Conservation (phyloP, 176 grass and related monocot genomes). For the Musa troglodytarum region DNA sequence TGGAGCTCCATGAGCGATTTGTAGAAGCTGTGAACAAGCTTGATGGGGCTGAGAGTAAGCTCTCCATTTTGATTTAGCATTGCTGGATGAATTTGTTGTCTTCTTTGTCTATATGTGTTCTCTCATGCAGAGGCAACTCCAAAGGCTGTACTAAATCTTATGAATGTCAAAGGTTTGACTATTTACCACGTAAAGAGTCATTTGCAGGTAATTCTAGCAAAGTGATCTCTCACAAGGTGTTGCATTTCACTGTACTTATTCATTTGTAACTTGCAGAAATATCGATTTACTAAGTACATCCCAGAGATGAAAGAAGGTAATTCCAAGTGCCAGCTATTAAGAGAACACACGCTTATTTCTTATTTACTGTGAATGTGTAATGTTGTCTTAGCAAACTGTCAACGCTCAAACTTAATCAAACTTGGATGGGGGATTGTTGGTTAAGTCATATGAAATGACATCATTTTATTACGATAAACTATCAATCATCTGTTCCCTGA, state of each 20-base stretch:
- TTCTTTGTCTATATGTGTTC: background rate
- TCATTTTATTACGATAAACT: too few species aligned
- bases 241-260: slow-evolving; percentile 1
- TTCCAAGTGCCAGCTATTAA: background rate
- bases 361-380: background rate
- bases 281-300: slow-evolving; percentile 52
- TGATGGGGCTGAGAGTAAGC: slow-evolving; percentile 66
- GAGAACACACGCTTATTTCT: background rate
- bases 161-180: slow-evolving; percentile 80
- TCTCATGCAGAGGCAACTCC: slow-evolving; percentile 64
- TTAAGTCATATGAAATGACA: too few species aligned
- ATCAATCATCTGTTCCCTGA: too few species aligned
- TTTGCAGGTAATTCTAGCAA: slow-evolving; percentile 43
- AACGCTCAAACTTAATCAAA: background rate
- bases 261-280: slow-evolving; percentile 44
- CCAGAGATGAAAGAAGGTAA: slow-evolving; percentile 79
- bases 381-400: background rate
- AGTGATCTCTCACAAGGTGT: background rate
- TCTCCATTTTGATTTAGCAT: slow-evolving; percentile 12
- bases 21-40: slow-evolving; percentile 70
- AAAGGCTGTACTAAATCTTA: slow-evolving; percentile 78
- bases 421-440: background rate
- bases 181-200: slow-evolving; percentile 97
- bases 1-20: slow-evolving; percentile 76
- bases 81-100: background rate